Evolutionary conservation across 1,284 basidiomycete genomes (phyloP).

Genomic region (Sanguinoderma infundibulare): DNA sequence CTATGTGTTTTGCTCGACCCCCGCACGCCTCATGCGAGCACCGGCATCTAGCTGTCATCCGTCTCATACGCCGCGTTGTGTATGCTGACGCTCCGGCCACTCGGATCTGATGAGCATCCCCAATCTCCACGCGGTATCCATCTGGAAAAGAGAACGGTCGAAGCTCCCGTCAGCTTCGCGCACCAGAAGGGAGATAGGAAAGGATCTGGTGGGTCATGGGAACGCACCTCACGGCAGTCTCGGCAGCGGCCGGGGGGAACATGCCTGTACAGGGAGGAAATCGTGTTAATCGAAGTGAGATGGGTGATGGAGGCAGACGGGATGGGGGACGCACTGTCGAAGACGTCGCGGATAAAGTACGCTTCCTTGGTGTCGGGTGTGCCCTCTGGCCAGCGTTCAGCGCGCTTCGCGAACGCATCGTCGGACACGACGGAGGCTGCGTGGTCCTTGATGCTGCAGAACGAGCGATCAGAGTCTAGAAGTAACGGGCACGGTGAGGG

Average conservation of each 20-base stretch:
- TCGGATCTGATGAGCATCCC: conserved; percentile 95
- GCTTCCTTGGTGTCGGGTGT: conserved; percentile 98
- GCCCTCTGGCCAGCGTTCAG: conserved; percentile 80
- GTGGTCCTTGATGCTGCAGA: conserved; percentile 85
- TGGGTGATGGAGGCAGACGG: conserved; percentile 11
- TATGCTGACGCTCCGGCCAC: conserved; percentile 93
- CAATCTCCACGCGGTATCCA: conserved; percentile 96
- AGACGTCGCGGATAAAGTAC: conserved; percentile 93
- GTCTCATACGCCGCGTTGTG: conserved; percentile 88
- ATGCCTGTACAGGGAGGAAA: conserved; percentile 48
- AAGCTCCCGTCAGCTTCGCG: conserved; percentile 6
- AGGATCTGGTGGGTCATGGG: conserved; percentile 14
- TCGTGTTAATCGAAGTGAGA: neutral
- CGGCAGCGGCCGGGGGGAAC: conserved; percentile 88
- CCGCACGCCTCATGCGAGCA: neutral
- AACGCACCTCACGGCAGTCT: conserved; percentile 87
- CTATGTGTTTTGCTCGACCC: neutral
- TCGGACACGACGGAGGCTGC: conserved; percentile 81
- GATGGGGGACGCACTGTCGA: conserved; percentile 65
- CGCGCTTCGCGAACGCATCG: conserved; percentile 77
- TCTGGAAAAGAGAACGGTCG: conserved; percentile 42
- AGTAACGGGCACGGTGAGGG: conserved; percentile 2
- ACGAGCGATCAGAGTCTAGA: neutral
- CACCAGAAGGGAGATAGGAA: neutral
- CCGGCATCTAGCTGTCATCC: neutral